phyloP scores from a whole-genome alignment of 129 eudicot species.

The carrot (Daucus carota) region DH1_v3.0 NC_030382.2:58671501-58672000 shows the following conservation, averaged over 20 bases:
- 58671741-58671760: background rate
- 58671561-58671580: background rate
- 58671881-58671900: background rate
- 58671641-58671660: background rate
- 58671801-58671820: too few species aligned
- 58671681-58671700: background rate
- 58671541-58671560: background rate
- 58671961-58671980: too few species aligned
- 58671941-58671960: background rate
- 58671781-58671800: background rate
- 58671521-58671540: background rate
- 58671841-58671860: too few species aligned
- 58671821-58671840: too few species aligned
- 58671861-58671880: too few species aligned
- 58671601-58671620: background rate
- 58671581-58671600: background rate
- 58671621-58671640: background rate
- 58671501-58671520: background rate
- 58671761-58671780: background rate
- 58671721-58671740: background rate
- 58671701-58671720: background rate
- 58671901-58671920: background rate
- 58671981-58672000: background rate
- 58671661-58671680: background rate
- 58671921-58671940: background rate